Conservation (phyloP, 1,284 basidiomycete species). For the Fomitopsis betulina region DNA sequence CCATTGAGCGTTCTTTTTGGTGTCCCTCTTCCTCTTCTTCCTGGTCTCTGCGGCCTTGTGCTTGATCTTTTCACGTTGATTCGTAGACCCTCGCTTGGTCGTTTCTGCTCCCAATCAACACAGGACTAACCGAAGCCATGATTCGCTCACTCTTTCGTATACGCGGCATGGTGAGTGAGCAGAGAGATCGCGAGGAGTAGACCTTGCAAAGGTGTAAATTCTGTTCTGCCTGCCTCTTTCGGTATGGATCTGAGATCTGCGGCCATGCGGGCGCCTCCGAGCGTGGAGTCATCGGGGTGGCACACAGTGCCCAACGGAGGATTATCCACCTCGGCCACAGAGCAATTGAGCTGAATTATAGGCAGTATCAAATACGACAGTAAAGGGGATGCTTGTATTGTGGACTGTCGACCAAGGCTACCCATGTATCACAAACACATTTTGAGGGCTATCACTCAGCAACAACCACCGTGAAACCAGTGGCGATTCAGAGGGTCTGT, state of each 20-base stretch:
- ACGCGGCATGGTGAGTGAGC: conserved; percentile 52
- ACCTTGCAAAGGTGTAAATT: not conserved
- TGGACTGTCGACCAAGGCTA: too few species aligned
- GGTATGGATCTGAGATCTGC: not conserved
- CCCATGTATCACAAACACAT: too few species aligned
- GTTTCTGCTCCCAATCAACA: conserved; percentile 59
- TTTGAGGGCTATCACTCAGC: too few species aligned
- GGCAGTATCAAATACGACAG: too few species aligned
- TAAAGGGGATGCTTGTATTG: too few species aligned
- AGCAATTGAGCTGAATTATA: too few species aligned
- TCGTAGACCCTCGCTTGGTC: conserved; percentile 71
- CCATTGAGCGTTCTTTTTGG: conserved; percentile 86
- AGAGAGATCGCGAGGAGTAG: not conserved
- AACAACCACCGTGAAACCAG: too few species aligned
- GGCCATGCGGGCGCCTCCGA: not conserved
- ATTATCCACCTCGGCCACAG: too few species aligned
- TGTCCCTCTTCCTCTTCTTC: conserved; percentile 75
- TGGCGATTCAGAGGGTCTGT: too few species aligned
- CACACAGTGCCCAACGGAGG: too few species aligned
- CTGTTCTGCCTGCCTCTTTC: not conserved
- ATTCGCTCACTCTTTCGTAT: conserved; percentile 65
- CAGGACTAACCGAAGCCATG: not conserved
- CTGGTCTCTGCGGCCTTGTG: conserved; percentile 77
- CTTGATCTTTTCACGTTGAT: conserved; percentile 74
- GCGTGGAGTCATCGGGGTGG: too few species aligned